Conservation (phyloP, 176 grass and related monocot species). For the Juncus effusus region DNA sequence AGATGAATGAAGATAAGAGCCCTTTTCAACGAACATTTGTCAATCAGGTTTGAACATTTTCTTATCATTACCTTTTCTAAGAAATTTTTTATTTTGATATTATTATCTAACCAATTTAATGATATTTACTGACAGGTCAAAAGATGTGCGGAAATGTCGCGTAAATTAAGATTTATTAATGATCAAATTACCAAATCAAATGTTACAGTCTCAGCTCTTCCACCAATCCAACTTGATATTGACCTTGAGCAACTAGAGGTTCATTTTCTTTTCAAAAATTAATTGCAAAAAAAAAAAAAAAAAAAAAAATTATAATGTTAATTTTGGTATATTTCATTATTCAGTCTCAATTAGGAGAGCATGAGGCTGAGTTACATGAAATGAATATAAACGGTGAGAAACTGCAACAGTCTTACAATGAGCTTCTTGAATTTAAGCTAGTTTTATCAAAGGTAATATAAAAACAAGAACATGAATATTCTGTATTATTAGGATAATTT, state of each 20-base stretch:
- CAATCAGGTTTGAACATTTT: constrained; percentile 65
- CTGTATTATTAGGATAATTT: neutral
- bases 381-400: constrained; percentile 89
- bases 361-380: constrained; percentile 93
- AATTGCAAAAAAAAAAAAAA: no score
- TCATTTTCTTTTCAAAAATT: constrained; percentile 14
- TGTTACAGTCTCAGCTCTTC: constrained; percentile 50
- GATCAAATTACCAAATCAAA: constrained; percentile 86
- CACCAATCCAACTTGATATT: constrained; percentile 79
- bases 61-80: neutral
- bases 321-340: constrained; percentile 24
- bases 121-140: constrained; percentile 52
- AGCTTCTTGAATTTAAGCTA: constrained; percentile 98
- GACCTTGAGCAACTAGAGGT: constrained; percentile 96
- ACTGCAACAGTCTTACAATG: constrained; percentile 79
- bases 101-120: constrained; percentile 18
- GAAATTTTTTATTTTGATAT: constrained; percentile 9
- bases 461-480: constrained; percentile 18
- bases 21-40: constrained; percentile 99
- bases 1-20: constrained; percentile 99
- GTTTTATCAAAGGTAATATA: constrained; percentile 96
- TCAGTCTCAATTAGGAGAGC: constrained; percentile 72
- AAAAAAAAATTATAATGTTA: neutral
- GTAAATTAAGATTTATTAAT: constrained; percentile 84
- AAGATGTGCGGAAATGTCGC: constrained; percentile 89